A percentile compares a stretch with the other conserved stretches of the same genome.
Evolutionary conservation across 1,284 basidiomycete genomes (phyloP).

Genomic region (Mycosarcoma maydis): DNA sequence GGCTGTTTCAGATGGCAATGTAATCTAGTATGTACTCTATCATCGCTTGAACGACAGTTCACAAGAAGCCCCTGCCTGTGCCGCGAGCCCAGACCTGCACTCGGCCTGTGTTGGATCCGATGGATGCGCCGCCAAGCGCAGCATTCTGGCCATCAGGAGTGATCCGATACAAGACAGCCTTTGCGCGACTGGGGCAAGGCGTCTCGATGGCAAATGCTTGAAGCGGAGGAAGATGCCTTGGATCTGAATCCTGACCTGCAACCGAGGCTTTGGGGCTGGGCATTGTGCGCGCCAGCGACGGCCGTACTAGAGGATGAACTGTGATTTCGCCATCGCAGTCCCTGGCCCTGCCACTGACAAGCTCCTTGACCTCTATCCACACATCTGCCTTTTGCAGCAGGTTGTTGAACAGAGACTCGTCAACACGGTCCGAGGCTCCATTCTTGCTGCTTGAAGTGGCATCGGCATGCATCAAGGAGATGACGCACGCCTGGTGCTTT

Average conservation of each 20-base stretch:
- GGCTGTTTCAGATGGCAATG: background rate
- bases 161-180: slow-evolving; percentile 45
- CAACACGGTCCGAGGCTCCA: slow-evolving; percentile 34
- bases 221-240: slow-evolving; percentile 21
- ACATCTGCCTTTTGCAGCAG: slow-evolving; percentile 36
- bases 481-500: slow-evolving; percentile 29
- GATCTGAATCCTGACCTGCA: background rate
- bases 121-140: slow-evolving; percentile 25
- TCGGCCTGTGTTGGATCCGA: slow-evolving; percentile 33
- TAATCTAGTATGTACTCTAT: slow-evolving; percentile 24
- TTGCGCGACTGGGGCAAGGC: slow-evolving; percentile 38
- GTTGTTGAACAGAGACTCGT: slow-evolving; percentile 27
- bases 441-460: slow-evolving; percentile 41
- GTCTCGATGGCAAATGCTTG: slow-evolving; percentile 42
- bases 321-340: slow-evolving; percentile 56
- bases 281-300: slow-evolving; percentile 26
- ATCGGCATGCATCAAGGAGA: slow-evolving; percentile 47
- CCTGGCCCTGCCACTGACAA: slow-evolving; percentile 44
- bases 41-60: background rate
- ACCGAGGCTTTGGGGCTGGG: background rate
- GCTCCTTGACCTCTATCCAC: slow-evolving; percentile 54
- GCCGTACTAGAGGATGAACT: slow-evolving; percentile 39
- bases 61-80: slow-evolving; percentile 45
- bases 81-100: slow-evolving; percentile 48
- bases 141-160: slow-evolving; percentile 45